Evolutionary conservation across 257 asterid species (phyloP), one percentile per base, ranked within the genome.

Genomic region (Rhazya stricta): DNA sequence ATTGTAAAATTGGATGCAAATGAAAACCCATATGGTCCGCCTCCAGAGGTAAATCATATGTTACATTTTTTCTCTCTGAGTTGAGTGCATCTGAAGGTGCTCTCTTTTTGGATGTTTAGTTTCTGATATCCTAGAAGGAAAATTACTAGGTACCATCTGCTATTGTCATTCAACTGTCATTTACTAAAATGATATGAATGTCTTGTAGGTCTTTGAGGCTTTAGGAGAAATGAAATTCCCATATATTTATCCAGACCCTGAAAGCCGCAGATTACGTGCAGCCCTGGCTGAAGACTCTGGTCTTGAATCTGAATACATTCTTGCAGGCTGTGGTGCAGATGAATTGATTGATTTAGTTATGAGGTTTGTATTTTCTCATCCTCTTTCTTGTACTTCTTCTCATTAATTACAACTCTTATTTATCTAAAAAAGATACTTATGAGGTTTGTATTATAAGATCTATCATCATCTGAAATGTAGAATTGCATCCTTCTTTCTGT

Each of bases 11-110:
- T 95, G 72, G 99, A 95, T 39, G 99, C 98, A 3, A 95, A 95
- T 75, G 99, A 95, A 78, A 95, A 95, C 76, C 99, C 98, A 48
- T 95, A 92, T 74, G 99, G 99, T 39, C 99, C 99, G 39, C 99
- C 99, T 63, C 99, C 98, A 42, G 99, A 95, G 96, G 97, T 82
- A 84, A 66, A 86, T 75, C 79, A 34, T 74, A 34, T 72, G 71
- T 62, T 60, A 67, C 57, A 21, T 74, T n/a, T 21, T 77, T 43
- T 71, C 32, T 32, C 32, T 58, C 56, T 48, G 41, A 56, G 48
- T 30, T 30, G 9, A 46, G 2, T n/a, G 3, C 9, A 74, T 65
- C 41, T 39, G 36, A 43, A 67, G 39, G 36, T 43, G 1, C 25
- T 29, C n/a, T 13, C 39, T 0, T 15, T 60, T 50, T 21, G 19